phyloP scores from a whole-genome alignment of 2,329 filamentous ascomycete species.

The Neonectria hederae region DNA sequence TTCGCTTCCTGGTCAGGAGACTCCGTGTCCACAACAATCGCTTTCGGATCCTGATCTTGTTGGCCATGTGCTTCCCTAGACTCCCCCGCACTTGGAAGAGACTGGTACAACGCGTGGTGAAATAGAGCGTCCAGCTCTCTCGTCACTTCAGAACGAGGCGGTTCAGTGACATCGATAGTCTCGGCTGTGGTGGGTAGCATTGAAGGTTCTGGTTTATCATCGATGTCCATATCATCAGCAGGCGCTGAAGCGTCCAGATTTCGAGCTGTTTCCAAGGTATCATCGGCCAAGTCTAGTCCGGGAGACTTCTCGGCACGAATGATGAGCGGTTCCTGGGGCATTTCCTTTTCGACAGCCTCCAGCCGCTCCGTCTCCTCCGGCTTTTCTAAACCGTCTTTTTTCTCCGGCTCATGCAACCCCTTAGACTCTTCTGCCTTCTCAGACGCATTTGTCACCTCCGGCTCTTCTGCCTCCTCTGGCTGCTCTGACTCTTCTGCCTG shows the following conservation, averaged over 20 bases:
- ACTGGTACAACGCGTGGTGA: conserved; percentile 2
- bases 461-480: not conserved
- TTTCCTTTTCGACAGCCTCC: not conserved
- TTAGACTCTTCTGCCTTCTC: not conserved
- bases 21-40: conserved; percentile 2
- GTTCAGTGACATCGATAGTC: not conserved
- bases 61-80: not conserved
- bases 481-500: not conserved
- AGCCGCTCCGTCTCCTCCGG: not conserved
- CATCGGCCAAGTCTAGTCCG: not conserved
- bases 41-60: conserved; percentile 1
- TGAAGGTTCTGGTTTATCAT: conserved; percentile 8
- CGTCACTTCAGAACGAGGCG: not conserved
- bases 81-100: not conserved
- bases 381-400: not conserved
- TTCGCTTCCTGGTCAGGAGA: conserved; percentile 23
- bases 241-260: not conserved
- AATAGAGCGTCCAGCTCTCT: conserved; percentile 10
- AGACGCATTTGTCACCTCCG: not conserved
- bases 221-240: conserved; percentile 16
- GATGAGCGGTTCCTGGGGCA: not conserved
- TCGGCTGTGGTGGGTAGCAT: not conserved
- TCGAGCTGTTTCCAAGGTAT: not conserved
- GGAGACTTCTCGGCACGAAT: not conserved
- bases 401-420: not conserved